phyloP scores from a whole-genome alignment of 2,329 filamentous ascomycete genomes.

The Aspergillus fischeri region DNA sequence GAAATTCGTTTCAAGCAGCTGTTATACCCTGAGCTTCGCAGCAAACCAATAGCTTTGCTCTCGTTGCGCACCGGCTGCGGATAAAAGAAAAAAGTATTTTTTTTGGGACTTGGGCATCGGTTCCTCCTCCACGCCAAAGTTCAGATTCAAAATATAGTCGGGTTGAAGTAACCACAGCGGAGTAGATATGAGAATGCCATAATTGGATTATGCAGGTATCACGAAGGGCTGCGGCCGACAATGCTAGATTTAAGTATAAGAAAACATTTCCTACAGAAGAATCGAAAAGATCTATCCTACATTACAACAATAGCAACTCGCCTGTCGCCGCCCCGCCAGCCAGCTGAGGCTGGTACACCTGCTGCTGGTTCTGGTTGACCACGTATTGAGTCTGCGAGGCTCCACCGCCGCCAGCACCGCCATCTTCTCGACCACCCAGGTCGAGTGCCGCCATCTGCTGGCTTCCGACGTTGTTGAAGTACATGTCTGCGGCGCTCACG shows the following conservation, averaged over 20 bases:
- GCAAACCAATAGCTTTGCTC: not conserved
- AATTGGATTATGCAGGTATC: not conserved
- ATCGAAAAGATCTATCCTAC: not conserved
- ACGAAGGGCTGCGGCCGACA: not conserved
- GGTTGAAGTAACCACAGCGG: not conserved
- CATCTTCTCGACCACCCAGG: conserved; percentile 60
- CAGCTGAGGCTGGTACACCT: conserved; percentile 66
- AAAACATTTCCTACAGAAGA: not conserved
- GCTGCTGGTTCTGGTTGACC: conserved; percentile 77
- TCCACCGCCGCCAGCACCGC: conserved; percentile 60
- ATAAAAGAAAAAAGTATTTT: too few species aligned
- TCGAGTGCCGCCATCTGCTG: conserved; percentile 71
- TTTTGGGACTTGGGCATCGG: not conserved
- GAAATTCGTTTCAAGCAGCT: not conserved
- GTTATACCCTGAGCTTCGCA: not conserved
- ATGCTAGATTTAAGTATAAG: not conserved
- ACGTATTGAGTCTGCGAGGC: conserved; percentile 54
- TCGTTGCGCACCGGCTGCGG: not conserved
- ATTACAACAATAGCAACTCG: conserved; percentile 64
- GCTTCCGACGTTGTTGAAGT: conserved; percentile 74
- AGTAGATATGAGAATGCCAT: not conserved
- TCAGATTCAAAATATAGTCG: not conserved
- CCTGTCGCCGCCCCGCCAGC: conserved; percentile 63
- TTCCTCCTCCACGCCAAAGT: not conserved
- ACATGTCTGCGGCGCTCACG: conserved; percentile 80